Percentiles rank a stretch among this genome's conserved stretches.
phyloP scores from a whole-genome alignment of 2,329 filamentous ascomycete genomes.

The Colletotrichum truncatum region DNA sequence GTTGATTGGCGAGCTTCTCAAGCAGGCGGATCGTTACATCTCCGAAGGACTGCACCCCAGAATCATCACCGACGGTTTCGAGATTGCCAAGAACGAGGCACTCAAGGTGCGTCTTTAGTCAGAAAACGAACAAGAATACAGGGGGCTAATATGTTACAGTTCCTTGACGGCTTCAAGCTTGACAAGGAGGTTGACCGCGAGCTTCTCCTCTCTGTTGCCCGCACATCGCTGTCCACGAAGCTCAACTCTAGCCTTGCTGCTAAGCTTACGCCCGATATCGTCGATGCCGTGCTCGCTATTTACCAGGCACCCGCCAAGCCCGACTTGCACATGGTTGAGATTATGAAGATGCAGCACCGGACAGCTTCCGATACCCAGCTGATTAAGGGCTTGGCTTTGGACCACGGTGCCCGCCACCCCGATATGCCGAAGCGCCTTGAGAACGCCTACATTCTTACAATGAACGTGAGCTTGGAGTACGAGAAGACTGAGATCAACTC shows the following conservation, averaged over 20 bases:
- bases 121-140: neutral
- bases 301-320: conserved; percentile 91
- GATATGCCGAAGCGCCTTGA: conserved; percentile 98
- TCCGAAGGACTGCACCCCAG: conserved; percentile 95
- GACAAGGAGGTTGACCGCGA: conserved; percentile 89
- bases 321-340: conserved; percentile 98
- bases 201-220: conserved; percentile 89
- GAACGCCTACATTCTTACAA: conserved; percentile 92
- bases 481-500: conserved; percentile 99
- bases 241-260: conserved; percentile 88
- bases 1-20: conserved; percentile 93
- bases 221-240: conserved; percentile 95
- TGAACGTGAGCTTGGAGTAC: conserved; percentile 98
- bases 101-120: conserved; percentile 71
- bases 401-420: conserved; percentile 95
- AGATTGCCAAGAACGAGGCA: conserved; percentile 93
- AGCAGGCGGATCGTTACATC: conserved; percentile 97
- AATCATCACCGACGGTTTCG: conserved; percentile 97
- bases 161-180: conserved; percentile 94
- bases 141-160: conserved; percentile 59
- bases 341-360: conserved; percentile 99
- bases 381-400: conserved; percentile 90
- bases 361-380: conserved; percentile 95
- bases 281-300: conserved; percentile 95
- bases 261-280: conserved; percentile 92